phyloP scores from a whole-genome alignment of 106 monocot species.

The Acorus gramineus region DNA sequence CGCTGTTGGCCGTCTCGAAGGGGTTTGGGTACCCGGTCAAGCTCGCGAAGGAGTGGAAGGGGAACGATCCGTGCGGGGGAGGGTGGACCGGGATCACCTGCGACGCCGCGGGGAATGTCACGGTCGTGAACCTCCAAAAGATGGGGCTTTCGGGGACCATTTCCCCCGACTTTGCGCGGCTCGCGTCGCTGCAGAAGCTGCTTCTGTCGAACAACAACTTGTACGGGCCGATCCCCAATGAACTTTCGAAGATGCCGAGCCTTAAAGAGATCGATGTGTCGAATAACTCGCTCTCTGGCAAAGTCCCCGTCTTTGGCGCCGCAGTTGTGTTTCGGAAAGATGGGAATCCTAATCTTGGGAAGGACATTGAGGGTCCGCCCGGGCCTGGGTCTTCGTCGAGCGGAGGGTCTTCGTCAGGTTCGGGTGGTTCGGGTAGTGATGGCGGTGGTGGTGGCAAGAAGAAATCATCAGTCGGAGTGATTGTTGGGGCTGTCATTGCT shows the following conservation, averaged over 20 bases:
- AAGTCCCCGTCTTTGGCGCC: slow-evolving; percentile 30
- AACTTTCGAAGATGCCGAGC: slow-evolving; percentile 14
- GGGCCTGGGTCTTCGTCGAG: neutral
- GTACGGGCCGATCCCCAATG: slow-evolving; percentile 35
- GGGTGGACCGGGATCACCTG: slow-evolving; percentile 48
- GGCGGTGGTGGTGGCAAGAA: neutral
- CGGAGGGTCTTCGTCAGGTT: neutral
- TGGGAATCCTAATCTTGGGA: slow-evolving; percentile 43
- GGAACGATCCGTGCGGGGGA: slow-evolving; percentile 48
- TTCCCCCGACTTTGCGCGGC: slow-evolving; percentile 28
- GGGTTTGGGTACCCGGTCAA: slow-evolving; percentile 32
- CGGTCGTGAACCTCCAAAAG: slow-evolving; percentile 40
- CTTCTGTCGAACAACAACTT: slow-evolving; percentile 44
- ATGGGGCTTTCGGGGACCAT: slow-evolving; percentile 43
- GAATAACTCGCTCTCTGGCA: slow-evolving; percentile 29
- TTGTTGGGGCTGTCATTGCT: slow-evolving; percentile 31
- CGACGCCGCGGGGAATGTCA: slow-evolving; percentile 30
- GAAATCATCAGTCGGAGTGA: slow-evolving; percentile 18
- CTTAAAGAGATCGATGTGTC: slow-evolving; percentile 52
- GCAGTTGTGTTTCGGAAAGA: slow-evolving; percentile 23
- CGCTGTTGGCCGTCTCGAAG: slow-evolving; percentile 18
- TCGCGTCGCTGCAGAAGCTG: slow-evolving; percentile 41
- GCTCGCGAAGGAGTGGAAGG: slow-evolving; percentile 46
- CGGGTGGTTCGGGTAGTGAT: neutral
- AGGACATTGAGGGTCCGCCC: slow-evolving; percentile 1